A percentile compares a stretch with the other conserved stretches of the same genome.
phyloP scores from a whole-genome alignment of 768 basidiomycete genomes.

The Brasilioporus rufonigricans region DNA sequence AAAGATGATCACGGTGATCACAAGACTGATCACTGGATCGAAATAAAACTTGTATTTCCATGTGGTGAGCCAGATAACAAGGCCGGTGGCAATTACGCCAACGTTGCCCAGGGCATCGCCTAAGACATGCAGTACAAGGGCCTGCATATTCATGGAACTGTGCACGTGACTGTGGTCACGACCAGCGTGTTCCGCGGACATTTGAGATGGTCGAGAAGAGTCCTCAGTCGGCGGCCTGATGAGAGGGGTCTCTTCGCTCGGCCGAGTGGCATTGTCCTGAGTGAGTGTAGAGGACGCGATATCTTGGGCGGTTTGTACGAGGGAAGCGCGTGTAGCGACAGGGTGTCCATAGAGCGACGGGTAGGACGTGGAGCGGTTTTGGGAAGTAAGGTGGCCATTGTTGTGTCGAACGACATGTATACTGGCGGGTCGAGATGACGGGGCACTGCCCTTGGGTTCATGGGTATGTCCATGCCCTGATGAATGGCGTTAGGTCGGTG shows the following conservation, averaged over 20 bases:
- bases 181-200: conserved; percentile 11
- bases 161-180: conserved; percentile 42
- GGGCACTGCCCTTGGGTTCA: conserved; percentile 37
- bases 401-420: conserved; percentile 19
- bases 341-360: conserved; percentile 74
- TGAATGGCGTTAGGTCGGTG: conserved; percentile 8
- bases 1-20: conserved; percentile 96
- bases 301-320: conserved; percentile 83
- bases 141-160: conserved; percentile 97
- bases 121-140: conserved; percentile 88
- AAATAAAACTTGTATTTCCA: conserved; percentile 89
- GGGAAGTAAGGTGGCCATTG: conserved; percentile 24
- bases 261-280: conserved; percentile 5
- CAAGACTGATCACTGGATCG: conserved; percentile 89
- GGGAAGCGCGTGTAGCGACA: conserved; percentile 65
- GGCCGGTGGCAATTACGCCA: conserved; percentile 93
- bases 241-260: conserved; percentile 47
- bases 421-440: conserved; percentile 41
- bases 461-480: conserved; percentile 61
- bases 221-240: conserved; percentile 19
- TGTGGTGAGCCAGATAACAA: conserved; percentile 87
- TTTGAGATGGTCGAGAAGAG: conserved; percentile 9
- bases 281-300: conserved; percentile 58
- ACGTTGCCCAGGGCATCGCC: conserved; percentile 98
- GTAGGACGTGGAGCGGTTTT: conserved; percentile 43